Conservation (phyloP, 257 asterid genomes). For the Voacanga thouarsii region DNA sequence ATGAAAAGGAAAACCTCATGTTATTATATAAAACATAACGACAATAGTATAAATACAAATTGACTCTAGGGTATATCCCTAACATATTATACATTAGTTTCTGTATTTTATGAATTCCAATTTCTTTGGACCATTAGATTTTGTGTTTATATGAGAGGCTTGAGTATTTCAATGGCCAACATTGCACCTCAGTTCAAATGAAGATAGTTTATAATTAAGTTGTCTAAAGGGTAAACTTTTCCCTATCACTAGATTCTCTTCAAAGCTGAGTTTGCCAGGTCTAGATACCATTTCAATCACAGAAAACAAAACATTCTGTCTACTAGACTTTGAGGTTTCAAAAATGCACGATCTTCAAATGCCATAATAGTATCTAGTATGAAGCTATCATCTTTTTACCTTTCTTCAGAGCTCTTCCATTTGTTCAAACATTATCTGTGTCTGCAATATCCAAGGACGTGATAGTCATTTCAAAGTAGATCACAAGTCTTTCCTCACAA, state of each 20-base stretch:
- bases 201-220: too few species aligned
- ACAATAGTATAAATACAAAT: too few species aligned
- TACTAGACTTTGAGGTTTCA: background rate
- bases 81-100: too few species aligned
- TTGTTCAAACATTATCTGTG: constrained; percentile 70
- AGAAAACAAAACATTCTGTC: too few species aligned
- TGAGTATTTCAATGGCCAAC: background rate
- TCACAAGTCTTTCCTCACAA: background rate
- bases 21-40: too few species aligned
- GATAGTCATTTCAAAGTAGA: background rate
- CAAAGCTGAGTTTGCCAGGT: background rate
- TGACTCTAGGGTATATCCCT: too few species aligned
- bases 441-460: constrained; percentile 37
- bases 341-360: background rate
- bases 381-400: constrained; percentile 31
- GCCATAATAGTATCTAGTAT: background rate
- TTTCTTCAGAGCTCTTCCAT: constrained; percentile 91
- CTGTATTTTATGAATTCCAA: background rate
- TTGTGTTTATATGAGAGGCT: background rate
- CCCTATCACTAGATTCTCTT: background rate
- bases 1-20: too few species aligned
- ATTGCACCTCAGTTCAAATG: too few species aligned
- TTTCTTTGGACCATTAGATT: background rate
- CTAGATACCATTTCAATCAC: background rate
- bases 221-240: background rate